Base-by-base conservation (phyloP, 2,329 filamentous ascomycete genomes). In the Metarhizium album region DNA sequence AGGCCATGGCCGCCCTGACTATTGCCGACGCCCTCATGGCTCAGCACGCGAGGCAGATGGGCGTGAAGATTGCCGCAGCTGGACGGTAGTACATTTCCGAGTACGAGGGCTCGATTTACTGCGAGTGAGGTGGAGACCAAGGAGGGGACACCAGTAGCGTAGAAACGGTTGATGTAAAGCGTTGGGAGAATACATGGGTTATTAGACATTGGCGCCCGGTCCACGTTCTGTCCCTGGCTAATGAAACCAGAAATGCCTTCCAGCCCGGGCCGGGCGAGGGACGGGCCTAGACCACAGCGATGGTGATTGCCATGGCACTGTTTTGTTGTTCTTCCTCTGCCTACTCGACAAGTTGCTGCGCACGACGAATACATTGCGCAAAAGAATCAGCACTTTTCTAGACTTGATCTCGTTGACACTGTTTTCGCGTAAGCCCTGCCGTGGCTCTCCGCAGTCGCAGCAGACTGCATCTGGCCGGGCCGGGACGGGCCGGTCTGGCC, bases 1-100 rank as follows among this genome's bases (percentile, higher is more conserved):
- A 97, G 75, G 82, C 84, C 38, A 97, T 97, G 91, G 86, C 90
- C 2, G 82, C 90, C 1, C 70, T 97, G 53, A 86, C 89, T 3
- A 74, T 96, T 51, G 90, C 95, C 69, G 91, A 97, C 69, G 85
- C 88, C 3, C 72, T 95, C 54, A 75, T 95, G 74, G 84, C 86
- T 46, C 91, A 96, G 74, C 83, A 88, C 65, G 80, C 76, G 4
- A 70, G 79, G 48, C 53, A 54, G 57, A 53, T 53, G 52, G 53
- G 37, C 37, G 37, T 40, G n/a, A 40, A 40, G 37, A 40, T 40
- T 40, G 37, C 37, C 37, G 49, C 55, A 55, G 52, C 55, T 58
- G 43, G 54, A 56, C 53, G 50, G 50, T 52, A 52, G 46, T 48
- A 48, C 46, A 48, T 48, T 52, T 48, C 22, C 4, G 29, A 48